phyloP scores from a whole-genome alignment of 2,329 filamentous ascomycete species.

The Pleoardoris graminearum region DNA sequence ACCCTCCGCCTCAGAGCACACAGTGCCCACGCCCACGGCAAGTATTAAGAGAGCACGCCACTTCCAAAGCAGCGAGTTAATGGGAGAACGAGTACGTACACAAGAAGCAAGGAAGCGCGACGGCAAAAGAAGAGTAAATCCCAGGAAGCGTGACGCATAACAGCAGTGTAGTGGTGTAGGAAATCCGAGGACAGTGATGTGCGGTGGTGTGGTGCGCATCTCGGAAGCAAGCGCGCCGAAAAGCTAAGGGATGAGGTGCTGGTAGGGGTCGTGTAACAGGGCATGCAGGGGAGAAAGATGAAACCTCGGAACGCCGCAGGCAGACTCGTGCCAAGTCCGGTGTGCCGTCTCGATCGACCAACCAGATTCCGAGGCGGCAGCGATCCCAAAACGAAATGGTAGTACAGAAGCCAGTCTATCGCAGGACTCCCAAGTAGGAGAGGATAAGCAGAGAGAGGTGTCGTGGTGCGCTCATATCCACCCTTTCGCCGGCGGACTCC shows the following conservation, averaged over 20 bases:
- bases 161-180: too few relatives aligned
- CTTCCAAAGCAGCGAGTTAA: background rate
- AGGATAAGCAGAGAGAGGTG: background rate
- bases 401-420: conserved; percentile 26
- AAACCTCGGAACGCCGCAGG: conserved; percentile 24
- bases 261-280: conserved; percentile 6
- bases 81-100: background rate
- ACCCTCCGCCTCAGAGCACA: background rate
- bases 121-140: background rate
- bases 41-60: background rate
- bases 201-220: too few relatives aligned
- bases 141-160: conserved; percentile 1
- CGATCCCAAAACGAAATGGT: conserved; percentile 9
- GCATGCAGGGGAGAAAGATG: conserved; percentile 10
- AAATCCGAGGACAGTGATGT: too few relatives aligned
- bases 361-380: too few relatives aligned
- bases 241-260: too few relatives aligned
- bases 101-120: conserved; percentile 9
- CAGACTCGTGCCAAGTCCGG: conserved; percentile 2
- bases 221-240: too few relatives aligned
- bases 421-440: conserved; percentile 7
- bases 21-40: background rate
- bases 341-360: background rate
- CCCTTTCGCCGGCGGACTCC: conserved; percentile 38
- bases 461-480: conserved; percentile 34